Conservation (phyloP, 2,329 filamentous ascomycete species). For the Colletotrichum sublineola region DNA sequence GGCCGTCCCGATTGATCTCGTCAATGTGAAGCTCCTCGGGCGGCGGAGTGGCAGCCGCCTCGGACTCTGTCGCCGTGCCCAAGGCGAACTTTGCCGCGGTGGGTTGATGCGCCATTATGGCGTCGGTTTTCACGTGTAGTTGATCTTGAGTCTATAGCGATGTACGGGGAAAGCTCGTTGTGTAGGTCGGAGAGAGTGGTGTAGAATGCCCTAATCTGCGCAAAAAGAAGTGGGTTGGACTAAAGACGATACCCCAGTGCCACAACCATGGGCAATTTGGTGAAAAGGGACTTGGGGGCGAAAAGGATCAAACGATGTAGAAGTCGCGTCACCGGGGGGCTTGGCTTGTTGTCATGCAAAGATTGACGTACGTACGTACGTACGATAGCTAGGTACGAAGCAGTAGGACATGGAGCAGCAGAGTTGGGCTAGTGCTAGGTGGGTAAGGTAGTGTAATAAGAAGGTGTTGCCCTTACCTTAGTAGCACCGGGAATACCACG, state of each 20-base stretch:
- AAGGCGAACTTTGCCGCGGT: slow-evolving; percentile 28
- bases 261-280: not conserved
- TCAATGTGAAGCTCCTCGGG: slow-evolving; percentile 47
- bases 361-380: slow-evolving; percentile 22
- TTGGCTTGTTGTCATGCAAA: slow-evolving; percentile 32
- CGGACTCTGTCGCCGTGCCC: slow-evolving; percentile 26
- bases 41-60: slow-evolving; percentile 35
- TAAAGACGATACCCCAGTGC: not conserved
- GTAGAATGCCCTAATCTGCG: not conserved
- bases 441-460: not conserved
- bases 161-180: not conserved
- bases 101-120: slow-evolving; percentile 37
- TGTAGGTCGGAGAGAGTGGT: not conserved
- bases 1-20: slow-evolving; percentile 46
- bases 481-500: slow-evolving; percentile 4
- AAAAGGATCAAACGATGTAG: not conserved
- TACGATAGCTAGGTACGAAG: not conserved
- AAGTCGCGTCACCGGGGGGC: slow-evolving; percentile 36
- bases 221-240: not conserved
- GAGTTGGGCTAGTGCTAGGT: not conserved
- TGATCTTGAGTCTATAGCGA: not conserved
- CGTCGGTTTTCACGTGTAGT: slow-evolving; percentile 4
- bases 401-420: not conserved
- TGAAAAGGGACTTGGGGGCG: slow-evolving; percentile 6
- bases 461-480: not conserved